A percentile compares a stretch with the other conserved stretches of the same genome.
These are phyloP conservation scores for Naganishia cerealis DNA, from an alignment of 1,284 basidiomycete genomes.

Conservation along the genomic window DNA sequence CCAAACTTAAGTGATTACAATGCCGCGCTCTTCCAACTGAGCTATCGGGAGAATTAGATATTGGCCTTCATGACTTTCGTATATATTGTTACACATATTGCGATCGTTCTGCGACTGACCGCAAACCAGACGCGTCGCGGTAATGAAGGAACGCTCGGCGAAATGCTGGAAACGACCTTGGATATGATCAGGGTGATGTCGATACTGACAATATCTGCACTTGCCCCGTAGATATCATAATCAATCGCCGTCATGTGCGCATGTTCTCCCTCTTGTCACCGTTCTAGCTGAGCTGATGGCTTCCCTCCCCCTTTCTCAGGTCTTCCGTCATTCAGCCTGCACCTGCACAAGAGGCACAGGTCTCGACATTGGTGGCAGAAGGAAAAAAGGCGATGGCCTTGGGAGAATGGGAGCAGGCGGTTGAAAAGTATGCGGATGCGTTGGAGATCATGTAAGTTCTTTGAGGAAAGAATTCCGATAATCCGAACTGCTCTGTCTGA, in stretches of 20 bases:
- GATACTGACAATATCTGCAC: not conserved
- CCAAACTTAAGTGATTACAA: too few species aligned
- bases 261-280: not conserved
- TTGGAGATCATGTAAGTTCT: constrained; percentile 71
- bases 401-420: constrained; percentile 79
- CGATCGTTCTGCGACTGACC: too few species aligned
- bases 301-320: not conserved
- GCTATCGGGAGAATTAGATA: constrained; percentile 8
- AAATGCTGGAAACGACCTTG: not conserved
- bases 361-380: constrained; percentile 43
- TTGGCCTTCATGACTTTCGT: too few species aligned
- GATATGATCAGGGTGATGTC: not conserved
- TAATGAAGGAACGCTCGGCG: not conserved
- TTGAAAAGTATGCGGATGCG: constrained; percentile 77
- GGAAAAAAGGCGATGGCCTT: constrained; percentile 72
- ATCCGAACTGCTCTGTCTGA: constrained; percentile 13
- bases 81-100: too few species aligned
- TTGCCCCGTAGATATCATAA: not conserved
- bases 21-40: constrained; percentile 22
- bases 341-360: not conserved
- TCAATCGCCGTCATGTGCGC: not conserved
- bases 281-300: not conserved
- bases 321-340: constrained; percentile 13
- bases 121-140: too few species aligned
- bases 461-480: constrained; percentile 29